These are phyloP conservation scores for Leucosporidium yakuticum DNA, from an alignment of 768 basidiomycete genomes.

Conservation along the genomic window DNA sequence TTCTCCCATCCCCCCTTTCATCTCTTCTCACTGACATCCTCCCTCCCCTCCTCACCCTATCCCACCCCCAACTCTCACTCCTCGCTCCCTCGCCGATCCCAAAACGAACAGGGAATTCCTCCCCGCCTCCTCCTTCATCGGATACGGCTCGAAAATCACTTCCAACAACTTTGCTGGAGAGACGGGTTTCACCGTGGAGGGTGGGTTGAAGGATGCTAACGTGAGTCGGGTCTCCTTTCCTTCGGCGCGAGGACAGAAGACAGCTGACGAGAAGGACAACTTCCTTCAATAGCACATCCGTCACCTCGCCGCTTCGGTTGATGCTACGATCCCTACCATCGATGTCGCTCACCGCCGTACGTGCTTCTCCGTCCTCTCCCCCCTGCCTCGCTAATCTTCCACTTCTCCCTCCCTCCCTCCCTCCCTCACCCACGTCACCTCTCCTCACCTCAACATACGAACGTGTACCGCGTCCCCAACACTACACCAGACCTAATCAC, in stretches of 20 bases:
- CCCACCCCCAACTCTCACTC: not conserved
- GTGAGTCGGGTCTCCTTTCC: slow-evolving; percentile 36
- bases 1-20: slow-evolving; percentile 6
- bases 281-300: no score
- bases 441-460: not conserved
- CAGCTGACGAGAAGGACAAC: no score
- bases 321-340: slow-evolving; percentile 39
- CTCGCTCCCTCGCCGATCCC: not conserved
- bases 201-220: slow-evolving; percentile 72
- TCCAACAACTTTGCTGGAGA: slow-evolving; percentile 68
- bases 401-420: not conserved
- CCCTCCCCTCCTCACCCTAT: slow-evolving; percentile 13
- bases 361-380: not conserved
- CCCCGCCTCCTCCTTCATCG: slow-evolving; percentile 39
- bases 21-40: slow-evolving; percentile 7
- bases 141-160: slow-evolving; percentile 60
- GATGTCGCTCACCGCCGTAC: slow-evolving; percentile 34
- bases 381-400: not conserved
- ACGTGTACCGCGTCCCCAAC: no score
- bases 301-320: not conserved
- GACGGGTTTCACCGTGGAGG: slow-evolving; percentile 66
- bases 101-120: slow-evolving; percentile 57
- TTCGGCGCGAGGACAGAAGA: no score
- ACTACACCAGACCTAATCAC: slow-evolving; percentile 68
- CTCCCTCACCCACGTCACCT: not conserved